A percentile compares a stretch with the other conserved stretches of the same genome.
Evolutionary conservation across 2,329 filamentous ascomycete species (phyloP).

Genomic region (Cadophora sp.): DNA sequence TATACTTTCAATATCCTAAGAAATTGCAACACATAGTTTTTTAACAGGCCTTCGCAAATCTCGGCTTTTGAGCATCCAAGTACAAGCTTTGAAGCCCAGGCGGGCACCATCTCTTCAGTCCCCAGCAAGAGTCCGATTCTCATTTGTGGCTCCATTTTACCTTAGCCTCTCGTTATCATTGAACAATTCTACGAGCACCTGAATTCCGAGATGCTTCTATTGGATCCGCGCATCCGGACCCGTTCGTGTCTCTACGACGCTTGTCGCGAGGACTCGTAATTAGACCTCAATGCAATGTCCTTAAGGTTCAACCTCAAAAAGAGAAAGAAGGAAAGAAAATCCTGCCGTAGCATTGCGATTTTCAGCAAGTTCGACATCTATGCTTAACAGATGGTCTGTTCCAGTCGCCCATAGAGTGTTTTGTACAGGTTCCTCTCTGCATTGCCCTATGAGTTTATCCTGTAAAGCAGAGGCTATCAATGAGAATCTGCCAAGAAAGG

Average conservation of each 20-base stretch:
- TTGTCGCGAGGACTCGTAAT: background rate
- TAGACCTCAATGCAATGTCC: background rate
- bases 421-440: background rate
- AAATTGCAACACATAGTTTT: background rate
- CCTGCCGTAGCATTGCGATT: too few species aligned
- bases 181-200: background rate
- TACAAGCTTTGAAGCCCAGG: too few species aligned
- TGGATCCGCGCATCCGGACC: background rate
- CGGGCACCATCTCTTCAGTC: too few species aligned
- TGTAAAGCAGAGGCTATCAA: background rate
- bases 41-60: background rate
- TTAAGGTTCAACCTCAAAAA: background rate
- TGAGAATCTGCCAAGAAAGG: background rate
- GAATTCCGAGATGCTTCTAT: background rate
- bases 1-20: background rate
- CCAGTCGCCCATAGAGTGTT: background rate
- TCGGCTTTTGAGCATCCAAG: too few species aligned
- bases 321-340: too few species aligned
- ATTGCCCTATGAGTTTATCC: too few species aligned
- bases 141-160: too few species aligned
- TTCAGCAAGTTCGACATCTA: too few species aligned
- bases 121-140: too few species aligned
- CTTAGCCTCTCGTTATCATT: background rate
- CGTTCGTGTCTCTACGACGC: background rate
- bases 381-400: too few species aligned